Conservation (phyloP, 1,284 basidiomycete genomes). For the Takashimella tepidaria region DNA sequence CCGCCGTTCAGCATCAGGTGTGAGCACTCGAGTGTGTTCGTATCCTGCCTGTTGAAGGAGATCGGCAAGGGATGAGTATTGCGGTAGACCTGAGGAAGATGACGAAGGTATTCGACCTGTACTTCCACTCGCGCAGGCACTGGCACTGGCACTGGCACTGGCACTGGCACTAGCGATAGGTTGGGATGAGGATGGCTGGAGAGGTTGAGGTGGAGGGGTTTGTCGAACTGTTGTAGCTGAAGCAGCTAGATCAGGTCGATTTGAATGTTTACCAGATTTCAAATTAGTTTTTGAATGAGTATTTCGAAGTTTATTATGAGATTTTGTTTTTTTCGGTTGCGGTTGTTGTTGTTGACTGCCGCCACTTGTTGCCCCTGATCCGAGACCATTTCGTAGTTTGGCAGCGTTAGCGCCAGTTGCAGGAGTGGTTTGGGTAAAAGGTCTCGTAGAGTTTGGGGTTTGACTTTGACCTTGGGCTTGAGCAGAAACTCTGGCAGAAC, state of each 20-base stretch:
- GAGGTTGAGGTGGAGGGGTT: conserved; percentile 9
- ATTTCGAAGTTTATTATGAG: not conserved
- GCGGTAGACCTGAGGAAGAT: conserved; percentile 5
- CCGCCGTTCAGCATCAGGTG: conserved; percentile 65
- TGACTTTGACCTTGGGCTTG: conserved; percentile 1
- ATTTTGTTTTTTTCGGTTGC: not conserved
- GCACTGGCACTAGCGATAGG: conserved; percentile 8
- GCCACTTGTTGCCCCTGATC: no score
- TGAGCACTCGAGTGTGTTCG: conserved; percentile 80
- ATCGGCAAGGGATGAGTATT: conserved; percentile 74
- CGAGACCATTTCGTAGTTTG: no score
- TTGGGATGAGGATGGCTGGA: conserved; percentile 15
- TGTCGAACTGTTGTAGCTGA: not conserved
- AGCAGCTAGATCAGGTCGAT: not conserved
- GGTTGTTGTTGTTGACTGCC: conserved; percentile 2
- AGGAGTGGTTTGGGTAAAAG: conserved; percentile 2
- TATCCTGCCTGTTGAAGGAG: conserved; percentile 77
- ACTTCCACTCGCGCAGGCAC: no score
- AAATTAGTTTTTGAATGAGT: not conserved
- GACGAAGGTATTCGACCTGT: no score
- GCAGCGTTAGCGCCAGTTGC: no score
- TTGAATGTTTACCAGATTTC: not conserved
- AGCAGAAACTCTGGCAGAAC: not conserved
- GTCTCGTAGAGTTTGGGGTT: conserved; percentile 7
- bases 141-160: no score